Conservation (phyloP, 2,329 filamentous ascomycete species). For the Alternaria gaisen region DNA sequence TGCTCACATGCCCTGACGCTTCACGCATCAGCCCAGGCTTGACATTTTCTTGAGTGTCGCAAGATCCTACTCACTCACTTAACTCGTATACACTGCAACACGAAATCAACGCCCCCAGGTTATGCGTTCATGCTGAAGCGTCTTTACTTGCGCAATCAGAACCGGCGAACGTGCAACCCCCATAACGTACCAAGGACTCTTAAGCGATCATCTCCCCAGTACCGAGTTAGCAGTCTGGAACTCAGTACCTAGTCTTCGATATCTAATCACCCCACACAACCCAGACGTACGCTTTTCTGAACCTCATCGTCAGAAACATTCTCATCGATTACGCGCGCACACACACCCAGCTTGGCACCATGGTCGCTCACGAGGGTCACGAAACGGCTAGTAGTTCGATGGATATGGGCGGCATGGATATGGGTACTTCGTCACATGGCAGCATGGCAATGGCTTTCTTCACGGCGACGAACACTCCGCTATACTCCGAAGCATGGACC, state of each 20-base stretch:
- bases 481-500: constrained; percentile 77
- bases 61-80: constrained; percentile 40
- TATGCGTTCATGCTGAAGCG: constrained; percentile 42
- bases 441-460: constrained; percentile 71
- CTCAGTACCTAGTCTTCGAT: constrained; percentile 31
- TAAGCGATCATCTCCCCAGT: constrained; percentile 30
- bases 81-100: constrained; percentile 25
- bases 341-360: constrained; percentile 21
- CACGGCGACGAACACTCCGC: constrained; percentile 66
- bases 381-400: constrained; percentile 23
- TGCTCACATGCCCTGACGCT: constrained; percentile 33
- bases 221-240: constrained; percentile 40
- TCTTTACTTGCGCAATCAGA: constrained; percentile 14
- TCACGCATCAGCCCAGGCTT: constrained; percentile 44
- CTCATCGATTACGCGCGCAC: not conserved
- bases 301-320: not conserved
- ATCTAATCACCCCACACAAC: constrained; percentile 7
- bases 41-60: constrained; percentile 44
- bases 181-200: constrained; percentile 19
- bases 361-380: constrained; percentile 47
- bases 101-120: constrained; percentile 15
- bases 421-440: constrained; percentile 30
- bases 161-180: constrained; percentile 27
- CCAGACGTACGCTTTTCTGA: not conserved
- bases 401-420: constrained; percentile 33